Evolutionary conservation across 257 asterid genomes (phyloP).

Genomic region (Verbena officinalis): DNA sequence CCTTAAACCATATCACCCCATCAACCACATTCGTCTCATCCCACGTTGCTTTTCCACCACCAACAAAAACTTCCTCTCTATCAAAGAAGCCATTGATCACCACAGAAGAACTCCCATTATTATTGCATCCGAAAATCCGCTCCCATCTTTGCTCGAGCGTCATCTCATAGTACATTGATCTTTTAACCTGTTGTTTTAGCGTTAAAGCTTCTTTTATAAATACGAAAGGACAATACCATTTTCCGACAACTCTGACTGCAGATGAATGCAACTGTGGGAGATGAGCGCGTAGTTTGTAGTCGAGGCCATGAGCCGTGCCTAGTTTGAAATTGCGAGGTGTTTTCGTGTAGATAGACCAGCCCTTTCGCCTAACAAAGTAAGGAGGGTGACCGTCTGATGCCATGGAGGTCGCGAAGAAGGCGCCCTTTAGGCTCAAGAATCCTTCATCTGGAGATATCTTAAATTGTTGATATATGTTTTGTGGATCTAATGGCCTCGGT

Average conservation of each 20-base stretch:
- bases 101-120: constrained; percentile 20
- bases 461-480: constrained; percentile 50
- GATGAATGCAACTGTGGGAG: constrained; percentile 35
- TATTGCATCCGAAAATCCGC: constrained; percentile 39
- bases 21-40: constrained; percentile 24
- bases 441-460: constrained; percentile 26
- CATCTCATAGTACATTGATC: constrained; percentile 52
- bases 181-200: constrained; percentile 44
- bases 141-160: constrained; percentile 72
- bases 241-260: constrained; percentile 36
- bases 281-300: constrained; percentile 40
- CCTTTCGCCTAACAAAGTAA: constrained; percentile 36
- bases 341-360: constrained; percentile 37
- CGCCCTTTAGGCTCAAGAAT: constrained; percentile 1
- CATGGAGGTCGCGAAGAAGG: constrained; percentile 33
- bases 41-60: constrained; percentile 42
- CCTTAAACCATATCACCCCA: constrained; percentile 57
- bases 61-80: constrained; percentile 35
- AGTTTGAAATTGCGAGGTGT: constrained; percentile 37
- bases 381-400: constrained; percentile 54
- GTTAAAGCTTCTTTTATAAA: constrained; percentile 59
- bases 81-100: constrained; percentile 42
- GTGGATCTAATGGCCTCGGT: constrained; percentile 56
- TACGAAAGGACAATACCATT: constrained; percentile 71
- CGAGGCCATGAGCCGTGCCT: constrained; percentile 44